Base-by-base conservation (phyloP, 2,329 filamentous ascomycete species). In the Nannizziopsis arthrosporioides region DNA sequence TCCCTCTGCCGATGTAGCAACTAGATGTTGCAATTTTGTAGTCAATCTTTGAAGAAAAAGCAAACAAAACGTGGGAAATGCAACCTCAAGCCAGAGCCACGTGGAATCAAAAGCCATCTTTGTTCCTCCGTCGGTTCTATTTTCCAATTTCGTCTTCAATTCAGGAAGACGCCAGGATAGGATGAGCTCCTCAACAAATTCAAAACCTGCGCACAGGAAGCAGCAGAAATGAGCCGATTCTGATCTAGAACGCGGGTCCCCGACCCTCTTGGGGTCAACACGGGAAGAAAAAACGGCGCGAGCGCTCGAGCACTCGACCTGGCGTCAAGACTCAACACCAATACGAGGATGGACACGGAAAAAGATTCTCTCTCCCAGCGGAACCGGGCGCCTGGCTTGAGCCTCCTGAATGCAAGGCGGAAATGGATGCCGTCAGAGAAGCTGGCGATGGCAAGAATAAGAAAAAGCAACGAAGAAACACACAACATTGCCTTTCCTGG, bases 261-360 rank as follows among this genome's bases (percentile, higher is more conserved):
- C 7, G 22, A 27, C 11, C 14, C 11, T 10, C 10, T 9, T 27
- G 22, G 11, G 27, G 22, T 27, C 3, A 27, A 32, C 15, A 42
- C 40, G 40, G 40, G 19, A 31, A n/a, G 34, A 4, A 5, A 31
- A 42, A 42, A 42, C 39, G 39, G 18, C 12, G 15, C 14, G 39
- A 27, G 22, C 32, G 40, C 22, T 27, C 22, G 22, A 27, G 22
- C 22, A 27, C 22, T 27, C 22, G 22, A 27, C 7, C 22, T 42
- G 40, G 22, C 17, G 30, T 17, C n/a, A 42, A 12, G 19, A 17
- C 19, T 10, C 7, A 32, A 7, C 9, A 27, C 27, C 19, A 10
- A 42, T 42, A 42, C 40, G 40, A 42, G 40, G 22, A 32, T 42
- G 40, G 32, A 42, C 22, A 32, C n/a, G 40, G 40, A 32, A 42